Evolutionary conservation across 768 basidiomycete genomes (phyloP).

Genomic region (Lepiota subincarnata): DNA sequence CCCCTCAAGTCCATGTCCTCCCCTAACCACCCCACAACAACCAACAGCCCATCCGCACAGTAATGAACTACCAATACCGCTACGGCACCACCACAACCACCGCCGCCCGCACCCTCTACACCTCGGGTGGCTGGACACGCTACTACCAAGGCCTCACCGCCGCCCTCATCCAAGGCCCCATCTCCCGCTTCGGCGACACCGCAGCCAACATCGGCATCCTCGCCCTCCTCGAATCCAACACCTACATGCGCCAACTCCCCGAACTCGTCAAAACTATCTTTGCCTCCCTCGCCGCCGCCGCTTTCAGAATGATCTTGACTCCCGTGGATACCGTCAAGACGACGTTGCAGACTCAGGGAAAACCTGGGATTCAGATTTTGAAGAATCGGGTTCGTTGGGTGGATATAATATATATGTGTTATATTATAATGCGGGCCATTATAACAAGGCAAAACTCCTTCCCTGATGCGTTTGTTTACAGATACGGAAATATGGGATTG

Average conservation of each 20-base stretch:
- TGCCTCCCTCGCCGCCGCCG: conserved; percentile 73
- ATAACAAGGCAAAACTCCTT: no score
- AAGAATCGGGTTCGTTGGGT: conserved; percentile 55
- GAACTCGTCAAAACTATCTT: conserved; percentile 70
- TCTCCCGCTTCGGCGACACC: conserved; percentile 90
- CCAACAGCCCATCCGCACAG: conserved; percentile 85
- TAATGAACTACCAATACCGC: conserved; percentile 97
- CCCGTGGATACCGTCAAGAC: conserved; percentile 96
- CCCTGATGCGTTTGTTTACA: conserved; percentile 18
- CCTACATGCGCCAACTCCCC: conserved; percentile 63
- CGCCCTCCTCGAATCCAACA: conserved; percentile 75
- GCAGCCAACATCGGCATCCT: conserved; percentile 92
- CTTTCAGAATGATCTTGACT: conserved; percentile 87
- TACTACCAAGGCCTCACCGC: conserved; percentile 87
- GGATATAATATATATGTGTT: no score
- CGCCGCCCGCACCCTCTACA: conserved; percentile 66
- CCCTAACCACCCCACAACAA: conserved; percentile 27
- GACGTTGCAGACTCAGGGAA: conserved; percentile 89
- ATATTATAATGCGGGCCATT: no score
- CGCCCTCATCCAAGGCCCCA: conserved; percentile 82
- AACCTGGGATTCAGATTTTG: conserved; percentile 61
- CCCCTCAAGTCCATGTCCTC: no score
- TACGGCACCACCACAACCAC: conserved; percentile 74
- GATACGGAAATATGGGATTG: conserved; percentile 73
- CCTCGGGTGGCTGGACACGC: conserved; percentile 67